Evolutionary conservation across 2,329 filamentous ascomycete genomes (phyloP).

Genomic region (Cercospora sesami): DNA sequence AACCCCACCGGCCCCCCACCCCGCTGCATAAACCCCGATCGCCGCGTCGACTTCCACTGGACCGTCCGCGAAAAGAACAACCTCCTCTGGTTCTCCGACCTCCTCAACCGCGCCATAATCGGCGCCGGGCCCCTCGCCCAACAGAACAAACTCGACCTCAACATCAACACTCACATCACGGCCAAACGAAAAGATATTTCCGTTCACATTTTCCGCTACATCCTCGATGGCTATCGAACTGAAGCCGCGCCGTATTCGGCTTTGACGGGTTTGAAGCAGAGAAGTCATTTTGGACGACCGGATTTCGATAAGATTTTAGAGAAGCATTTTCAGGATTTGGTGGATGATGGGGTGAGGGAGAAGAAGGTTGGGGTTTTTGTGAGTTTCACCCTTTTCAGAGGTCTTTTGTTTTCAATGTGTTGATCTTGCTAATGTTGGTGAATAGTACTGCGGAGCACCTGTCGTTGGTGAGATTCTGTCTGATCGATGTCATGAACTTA

Average conservation of each 20-base stretch:
- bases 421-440: not conserved
- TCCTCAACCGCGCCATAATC: slow-evolving; percentile 51
- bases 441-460: slow-evolving; percentile 55
- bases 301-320: slow-evolving; percentile 57
- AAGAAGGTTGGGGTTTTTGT: slow-evolving; percentile 37
- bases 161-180: slow-evolving; percentile 59
- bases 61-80: slow-evolving; percentile 59
- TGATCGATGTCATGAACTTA: slow-evolving; percentile 55
- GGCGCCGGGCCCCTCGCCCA: slow-evolving; percentile 41
- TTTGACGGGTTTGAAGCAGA: slow-evolving; percentile 56
- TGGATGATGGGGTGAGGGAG: slow-evolving; percentile 39
- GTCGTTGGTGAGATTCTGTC: slow-evolving; percentile 58
- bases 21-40: slow-evolving; percentile 15
- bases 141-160: slow-evolving; percentile 50
- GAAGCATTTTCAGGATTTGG: slow-evolving; percentile 57
- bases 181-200: slow-evolving; percentile 56
- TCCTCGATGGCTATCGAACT: slow-evolving; percentile 59
- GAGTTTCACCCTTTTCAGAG: slow-evolving; percentile 50
- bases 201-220: slow-evolving; percentile 57
- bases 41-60: slow-evolving; percentile 59
- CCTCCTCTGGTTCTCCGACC: slow-evolving; percentile 59
- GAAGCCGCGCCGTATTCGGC: slow-evolving; percentile 53
- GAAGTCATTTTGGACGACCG: slow-evolving; percentile 57
- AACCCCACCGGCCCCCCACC: not conserved
- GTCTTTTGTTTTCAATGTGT: not conserved